These are phyloP conservation scores for Trichoderma sp. DNA, from an alignment of 2,329 filamentous ascomycete species.

Conservation along the genomic window DNA sequence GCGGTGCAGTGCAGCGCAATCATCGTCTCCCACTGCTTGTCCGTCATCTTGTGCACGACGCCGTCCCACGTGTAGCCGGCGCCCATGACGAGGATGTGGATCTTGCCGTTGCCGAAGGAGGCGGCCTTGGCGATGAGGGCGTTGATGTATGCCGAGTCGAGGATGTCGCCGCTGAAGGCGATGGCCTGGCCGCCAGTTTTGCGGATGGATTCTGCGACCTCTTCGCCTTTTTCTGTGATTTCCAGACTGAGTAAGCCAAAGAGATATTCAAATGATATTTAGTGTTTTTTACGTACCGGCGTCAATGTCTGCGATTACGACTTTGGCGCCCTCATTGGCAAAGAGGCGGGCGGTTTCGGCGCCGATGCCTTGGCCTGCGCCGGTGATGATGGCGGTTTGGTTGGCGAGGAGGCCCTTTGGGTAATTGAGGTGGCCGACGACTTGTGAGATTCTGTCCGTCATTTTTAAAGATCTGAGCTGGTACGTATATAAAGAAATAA, in stretches of 20 bases:
- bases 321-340: conserved; percentile 84
- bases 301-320: conserved; percentile 83
- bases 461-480: conserved; percentile 33
- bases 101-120: conserved; percentile 81
- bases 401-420: conserved; percentile 76
- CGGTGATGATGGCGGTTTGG: conserved; percentile 86
- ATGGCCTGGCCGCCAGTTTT: conserved; percentile 65
- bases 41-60: conserved; percentile 88
- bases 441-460: conserved; percentile 66
- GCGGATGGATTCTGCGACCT: conserved; percentile 72
- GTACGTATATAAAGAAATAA: neutral
- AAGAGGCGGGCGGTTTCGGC: conserved; percentile 81
- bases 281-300: conserved; percentile 67
- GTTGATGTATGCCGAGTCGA: conserved; percentile 69
- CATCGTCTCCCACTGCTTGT: conserved; percentile 91
- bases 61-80: conserved; percentile 93
- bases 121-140: conserved; percentile 73
- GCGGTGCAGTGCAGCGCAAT: conserved; percentile 80
- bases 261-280: too few species aligned
- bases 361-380: conserved; percentile 83
- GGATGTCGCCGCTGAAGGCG: conserved; percentile 74
- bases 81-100: conserved; percentile 90
- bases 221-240: conserved; percentile 69
- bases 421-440: conserved; percentile 79
- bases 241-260: too few species aligned